Conservation (phyloP, 1,139 yeast species). For the Hanseniaspora uvarum region DNA sequence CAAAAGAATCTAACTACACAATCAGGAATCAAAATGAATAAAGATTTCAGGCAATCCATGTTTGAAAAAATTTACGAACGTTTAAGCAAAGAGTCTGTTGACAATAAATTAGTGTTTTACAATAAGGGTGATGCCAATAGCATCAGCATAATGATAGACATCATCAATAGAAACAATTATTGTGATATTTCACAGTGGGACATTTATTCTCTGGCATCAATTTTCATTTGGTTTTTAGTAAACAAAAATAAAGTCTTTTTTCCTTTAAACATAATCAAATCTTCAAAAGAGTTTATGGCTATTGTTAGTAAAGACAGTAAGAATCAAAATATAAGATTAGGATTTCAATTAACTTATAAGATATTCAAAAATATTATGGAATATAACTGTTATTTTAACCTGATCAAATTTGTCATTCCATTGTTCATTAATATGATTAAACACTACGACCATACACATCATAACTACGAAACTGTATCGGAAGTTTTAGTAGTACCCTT, state of each 20-base stretch:
- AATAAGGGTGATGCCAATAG: conserved; percentile 49
- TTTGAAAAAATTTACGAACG: conserved; percentile 41
- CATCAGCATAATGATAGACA: conserved; percentile 42
- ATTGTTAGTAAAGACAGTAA: neutral
- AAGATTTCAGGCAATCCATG: conserved; percentile 32
- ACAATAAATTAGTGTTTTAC: conserved; percentile 43
- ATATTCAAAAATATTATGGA: conserved; percentile 34
- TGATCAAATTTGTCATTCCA: conserved; percentile 37
- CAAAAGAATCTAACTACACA: conserved; percentile 20
- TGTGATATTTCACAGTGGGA: conserved; percentile 56
- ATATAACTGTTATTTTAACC: conserved; percentile 27
- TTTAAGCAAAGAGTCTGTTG: conserved; percentile 37
- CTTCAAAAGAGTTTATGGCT: neutral
- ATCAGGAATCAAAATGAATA: conserved; percentile 28
- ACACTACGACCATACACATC: conserved; percentile 35
- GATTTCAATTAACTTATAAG: conserved; percentile 34
- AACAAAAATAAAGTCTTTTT: conserved; percentile 41
- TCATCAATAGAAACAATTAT: conserved; percentile 45
- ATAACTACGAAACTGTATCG: conserved; percentile 39
- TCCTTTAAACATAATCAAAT: conserved; percentile 35
- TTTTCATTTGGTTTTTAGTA: conserved; percentile 41
- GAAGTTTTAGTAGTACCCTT: conserved; percentile 43
- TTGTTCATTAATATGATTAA: conserved; percentile 34
- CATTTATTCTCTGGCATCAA: conserved; percentile 46
- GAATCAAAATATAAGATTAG: conserved; percentile 41